phyloP scores from a whole-genome alignment of 441 rosid genomes.

The Gossypium davidsonii region DNA sequence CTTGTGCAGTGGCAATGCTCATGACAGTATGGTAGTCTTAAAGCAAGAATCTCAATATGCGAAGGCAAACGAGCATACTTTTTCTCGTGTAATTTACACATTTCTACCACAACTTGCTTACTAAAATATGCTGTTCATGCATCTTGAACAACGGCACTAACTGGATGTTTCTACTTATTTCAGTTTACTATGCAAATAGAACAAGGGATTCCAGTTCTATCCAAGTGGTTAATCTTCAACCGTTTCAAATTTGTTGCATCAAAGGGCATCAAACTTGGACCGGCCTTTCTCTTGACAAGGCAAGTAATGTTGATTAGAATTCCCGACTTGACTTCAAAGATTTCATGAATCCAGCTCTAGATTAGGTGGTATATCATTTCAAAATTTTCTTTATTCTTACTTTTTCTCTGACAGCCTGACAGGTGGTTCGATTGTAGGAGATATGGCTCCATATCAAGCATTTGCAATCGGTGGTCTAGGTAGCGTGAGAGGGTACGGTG shows the following conservation, averaged over 20 bases:
- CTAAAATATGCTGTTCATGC: conserved; percentile 1
- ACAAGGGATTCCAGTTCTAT: conserved; percentile 87
- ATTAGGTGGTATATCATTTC: conserved; percentile 9
- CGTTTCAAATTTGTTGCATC: conserved; percentile 78
- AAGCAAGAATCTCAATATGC: conserved; percentile 90
- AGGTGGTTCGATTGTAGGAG: conserved; percentile 96
- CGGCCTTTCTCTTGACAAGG: conserved; percentile 86
- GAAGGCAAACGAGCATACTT: conserved; percentile 68
- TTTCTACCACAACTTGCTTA: neutral
- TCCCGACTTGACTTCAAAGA: neutral
- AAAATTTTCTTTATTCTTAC: conserved; percentile 19
- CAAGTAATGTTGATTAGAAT: conserved; percentile 16
- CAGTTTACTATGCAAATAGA: conserved; percentile 87
- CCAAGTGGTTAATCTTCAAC: conserved; percentile 89
- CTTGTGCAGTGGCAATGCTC: conserved; percentile 63
- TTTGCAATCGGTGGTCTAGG: conserved; percentile 88
- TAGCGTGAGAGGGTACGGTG: conserved; percentile 92
- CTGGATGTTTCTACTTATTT: conserved; percentile 21
- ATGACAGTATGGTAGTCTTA: conserved; percentile 81
- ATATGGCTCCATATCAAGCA: conserved; percentile 98
- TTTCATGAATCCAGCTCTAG: neutral
- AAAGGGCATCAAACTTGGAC: conserved; percentile 78
- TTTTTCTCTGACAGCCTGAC: conserved; percentile 56
- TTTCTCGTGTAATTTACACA: conserved; percentile 65
- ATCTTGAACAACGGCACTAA: conserved; percentile 13